Base-by-base conservation (phyloP, 306 rosid species). In the Fragaria ananassa region DNA sequence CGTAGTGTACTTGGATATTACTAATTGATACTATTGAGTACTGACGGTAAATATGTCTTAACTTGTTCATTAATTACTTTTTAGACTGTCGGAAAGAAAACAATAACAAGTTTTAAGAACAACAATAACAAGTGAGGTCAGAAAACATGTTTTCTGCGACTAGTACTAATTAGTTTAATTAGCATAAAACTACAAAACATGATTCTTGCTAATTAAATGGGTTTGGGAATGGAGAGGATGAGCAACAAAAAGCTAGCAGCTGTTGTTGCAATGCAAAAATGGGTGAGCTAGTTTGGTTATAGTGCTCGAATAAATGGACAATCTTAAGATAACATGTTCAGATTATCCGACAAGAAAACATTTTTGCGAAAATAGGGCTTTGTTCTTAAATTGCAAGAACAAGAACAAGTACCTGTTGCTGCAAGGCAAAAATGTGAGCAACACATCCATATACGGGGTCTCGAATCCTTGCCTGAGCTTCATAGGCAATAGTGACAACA, bases 361-460 rank as follows among this genome's bases (percentile, higher is more conserved):
- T 10, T 61, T 61, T 29, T 1, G 39, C 1, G 39, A 61, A 27
- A 61, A 13, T 29, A 62, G 17, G 42, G 21, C 35, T 56, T 56
- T 56, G 25, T 56, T 2, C 62, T 56, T 21, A 44, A 4, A 4
- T 4, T 54, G 12, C 50, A 53, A 45, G 50, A 5, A 17, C 41
- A 6, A 37, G 45, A 5, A 49, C 58, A 29, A 68, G 27, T 31
- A 87, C 97, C 99, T 96, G 99, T 85, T 96, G 96, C 84, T 96
- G 99, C 74, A 96, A 83, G 81, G 97, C 85, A 68, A 92, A 92
- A 83, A 96, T 93, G 90, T 96, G 99, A 34, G 98, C 84, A 58
- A 96, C 97, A 44, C 98, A 96, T 4, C 98, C 99, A 88, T 96
- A 96, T 66, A 96, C 98, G 75, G 99, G 99, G 76, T 96, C 99